Conservation (phyloP, 495 filamentous ascomycete genomes). For the Usnea hakonensis region DNA sequence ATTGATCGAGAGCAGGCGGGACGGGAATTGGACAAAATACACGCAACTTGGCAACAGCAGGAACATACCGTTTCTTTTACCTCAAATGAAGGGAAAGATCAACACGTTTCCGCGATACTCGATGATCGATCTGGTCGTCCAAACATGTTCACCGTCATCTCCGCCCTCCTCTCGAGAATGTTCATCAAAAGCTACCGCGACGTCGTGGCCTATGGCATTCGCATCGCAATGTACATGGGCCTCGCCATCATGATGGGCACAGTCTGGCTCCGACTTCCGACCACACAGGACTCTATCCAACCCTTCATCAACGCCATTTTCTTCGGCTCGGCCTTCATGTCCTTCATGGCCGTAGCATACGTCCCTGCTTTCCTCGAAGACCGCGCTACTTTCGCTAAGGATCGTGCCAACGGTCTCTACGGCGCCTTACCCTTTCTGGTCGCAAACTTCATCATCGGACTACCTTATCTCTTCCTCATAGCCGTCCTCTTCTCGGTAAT, state of each 20-base stretch:
- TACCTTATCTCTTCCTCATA: slow-evolving; percentile 73
- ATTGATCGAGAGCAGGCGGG: slow-evolving; percentile 3
- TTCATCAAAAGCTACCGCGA: slow-evolving; percentile 78
- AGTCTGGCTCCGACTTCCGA: slow-evolving; percentile 64
- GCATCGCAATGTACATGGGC: slow-evolving; percentile 74
- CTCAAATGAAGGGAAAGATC: background rate
- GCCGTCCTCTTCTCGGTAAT: slow-evolving; percentile 64
- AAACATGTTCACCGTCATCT: slow-evolving; percentile 25
- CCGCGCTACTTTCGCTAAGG: slow-evolving; percentile 62
- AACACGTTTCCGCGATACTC: background rate
- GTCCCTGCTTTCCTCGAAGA: slow-evolving; percentile 79
- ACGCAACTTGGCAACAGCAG: background rate
- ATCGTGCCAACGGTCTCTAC: slow-evolving; percentile 74
- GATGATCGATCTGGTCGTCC: background rate
- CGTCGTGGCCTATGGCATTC: slow-evolving; percentile 72
- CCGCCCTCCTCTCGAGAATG: slow-evolving; percentile 57
- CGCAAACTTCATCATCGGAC: slow-evolving; percentile 72
- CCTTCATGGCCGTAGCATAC: slow-evolving; percentile 84
- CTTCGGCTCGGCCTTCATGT: slow-evolving; percentile 81
- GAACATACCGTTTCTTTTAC: background rate
- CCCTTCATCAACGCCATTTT: slow-evolving; percentile 76
- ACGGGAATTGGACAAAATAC: background rate
- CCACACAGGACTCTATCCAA: slow-evolving; percentile 60
- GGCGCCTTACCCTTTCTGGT: slow-evolving; percentile 62
- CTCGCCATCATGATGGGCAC: slow-evolving; percentile 85